Base-by-base conservation (phyloP, 805 yeast species). In the Candida fluviatilis region DNA sequence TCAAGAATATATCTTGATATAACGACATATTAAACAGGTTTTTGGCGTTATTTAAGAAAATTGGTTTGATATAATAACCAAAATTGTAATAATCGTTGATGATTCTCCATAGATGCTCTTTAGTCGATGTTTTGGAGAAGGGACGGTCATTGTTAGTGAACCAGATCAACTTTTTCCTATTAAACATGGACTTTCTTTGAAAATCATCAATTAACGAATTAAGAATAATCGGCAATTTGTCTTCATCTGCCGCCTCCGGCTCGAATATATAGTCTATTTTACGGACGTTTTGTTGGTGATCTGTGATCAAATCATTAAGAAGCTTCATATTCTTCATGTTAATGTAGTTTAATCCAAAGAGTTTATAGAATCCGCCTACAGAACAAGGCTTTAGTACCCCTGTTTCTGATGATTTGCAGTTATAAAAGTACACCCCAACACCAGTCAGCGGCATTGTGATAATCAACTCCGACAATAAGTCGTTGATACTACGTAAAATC, bases 61-160 rank as follows among this genome's bases (percentile, higher is more conserved):
- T 73, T 1, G 95, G 90, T n/a, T 64, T 58, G 18, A 89, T 70
- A 13, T 61, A 63, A 25, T 83, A 77, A 29, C 58, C 62, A 13
- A 69, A 63, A 37, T 77, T 76, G 39, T 75, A 74, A 39, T 80
- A 69, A 55, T 84, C 93, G 28, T 72, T 71, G 11, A 83, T 69
- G 4, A 80, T 64, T 14, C 74, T 75, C 46, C 81, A 72, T 17
- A 86, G 62, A 4, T 75, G 62, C 33, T 65, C 66, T 48, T 71
- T 72, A 3, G 67, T 60, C 12, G 70, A 64, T 4, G 40, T 13
- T 5, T 64, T 62, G 37, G 67, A 66, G 45, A 62, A 73, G 0
- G 96, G 97, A 33, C 59, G 60, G 47, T 84, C 93, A 54, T 82
- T 79, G 53, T 82, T 84, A 0, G 96, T 86, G 51, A 89, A 76